Conservation (phyloP, 2,329 filamentous ascomycete genomes). For the Monilinia fructigena region DNA sequence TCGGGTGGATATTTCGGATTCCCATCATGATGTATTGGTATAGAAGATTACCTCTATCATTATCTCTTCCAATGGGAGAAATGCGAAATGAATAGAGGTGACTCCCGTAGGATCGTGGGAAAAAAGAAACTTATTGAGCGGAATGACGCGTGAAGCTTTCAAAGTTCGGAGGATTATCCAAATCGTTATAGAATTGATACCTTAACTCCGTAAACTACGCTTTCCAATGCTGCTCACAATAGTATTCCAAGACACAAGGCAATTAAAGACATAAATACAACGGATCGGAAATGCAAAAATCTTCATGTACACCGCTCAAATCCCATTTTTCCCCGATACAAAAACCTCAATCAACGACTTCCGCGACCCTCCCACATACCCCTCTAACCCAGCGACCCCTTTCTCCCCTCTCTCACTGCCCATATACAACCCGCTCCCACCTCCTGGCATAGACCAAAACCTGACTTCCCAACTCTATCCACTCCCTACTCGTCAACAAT, state of each 20-base stretch:
- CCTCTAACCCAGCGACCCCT: slow-evolving; percentile 62
- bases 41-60: too few relatives aligned
- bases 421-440: slow-evolving; percentile 58
- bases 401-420: slow-evolving; percentile 55
- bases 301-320: not conserved
- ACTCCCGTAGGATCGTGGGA: too few relatives aligned
- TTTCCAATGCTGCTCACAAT: not conserved
- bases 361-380: slow-evolving; percentile 66
- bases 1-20: too few relatives aligned
- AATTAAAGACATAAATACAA: not conserved
- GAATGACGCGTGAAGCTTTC: too few relatives aligned
- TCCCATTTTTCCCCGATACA: too few relatives aligned
- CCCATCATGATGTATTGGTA: too few relatives aligned
- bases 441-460: slow-evolving; percentile 71
- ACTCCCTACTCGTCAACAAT: slow-evolving; percentile 67
- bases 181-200: too few relatives aligned
- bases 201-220: not conserved
- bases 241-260: not conserved
- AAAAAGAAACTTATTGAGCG: too few relatives aligned
- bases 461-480: slow-evolving; percentile 68
- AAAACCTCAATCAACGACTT: slow-evolving; percentile 53
- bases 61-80: too few relatives aligned
- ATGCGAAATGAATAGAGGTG: too few relatives aligned
- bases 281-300: too few relatives aligned
- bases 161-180: too few relatives aligned